Evolutionary conservation across 1,284 basidiomycete species (phyloP), one percentile per base, ranked within the genome.

Genomic region (Cryptococcus hybrid): DNA sequence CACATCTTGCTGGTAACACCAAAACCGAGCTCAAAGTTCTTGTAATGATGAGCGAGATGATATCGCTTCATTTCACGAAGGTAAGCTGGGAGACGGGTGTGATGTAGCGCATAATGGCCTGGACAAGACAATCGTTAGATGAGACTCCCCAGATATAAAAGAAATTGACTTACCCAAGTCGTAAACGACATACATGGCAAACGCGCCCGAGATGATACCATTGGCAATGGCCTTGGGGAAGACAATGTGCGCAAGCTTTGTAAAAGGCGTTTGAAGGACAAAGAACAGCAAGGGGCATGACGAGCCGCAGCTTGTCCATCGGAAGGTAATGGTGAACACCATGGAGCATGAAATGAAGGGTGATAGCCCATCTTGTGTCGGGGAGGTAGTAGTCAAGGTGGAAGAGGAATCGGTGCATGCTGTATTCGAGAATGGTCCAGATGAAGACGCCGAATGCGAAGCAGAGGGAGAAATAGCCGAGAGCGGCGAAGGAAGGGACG

Each of bases 261-360:
- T 97, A 82, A 99, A 95, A 0, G 95, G 96, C 47, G 83, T 83
- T 62, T 90, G 87, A 35, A 99, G 84, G 11, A 80, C 76, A 50
- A 82, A 78, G 80, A 99, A 99, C 56, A 99, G 78, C 3, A 85
- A 73, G 0, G 96, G 96, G 3, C 96, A 99, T 99, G 69, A 99
- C 96, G 42, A 99, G 86, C 54, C 96, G 85, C 68, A 96, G 79
- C 63, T 90, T 89, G 74, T 96, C 94, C 93, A 96, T 96, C 13
- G 93, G 95, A 57, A 99, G 81, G 74, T 95, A 99, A 80, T 99
- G 95, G 76, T 99, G 95, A 48, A 99, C 87, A 24, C 96, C 95
- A 75, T 99, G 95, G 69, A 94, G 82, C 68, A 93, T 77, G 80
- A 99, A 99, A 78, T 99, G 95, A 39, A 98, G 75, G 50, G 86